Percentiles rank a stretch among this genome's conserved stretches.
These are phyloP conservation scores for Jatropha curcas DNA, from an alignment of 345 rosid genomes.

Conservation along the genomic window DNA sequence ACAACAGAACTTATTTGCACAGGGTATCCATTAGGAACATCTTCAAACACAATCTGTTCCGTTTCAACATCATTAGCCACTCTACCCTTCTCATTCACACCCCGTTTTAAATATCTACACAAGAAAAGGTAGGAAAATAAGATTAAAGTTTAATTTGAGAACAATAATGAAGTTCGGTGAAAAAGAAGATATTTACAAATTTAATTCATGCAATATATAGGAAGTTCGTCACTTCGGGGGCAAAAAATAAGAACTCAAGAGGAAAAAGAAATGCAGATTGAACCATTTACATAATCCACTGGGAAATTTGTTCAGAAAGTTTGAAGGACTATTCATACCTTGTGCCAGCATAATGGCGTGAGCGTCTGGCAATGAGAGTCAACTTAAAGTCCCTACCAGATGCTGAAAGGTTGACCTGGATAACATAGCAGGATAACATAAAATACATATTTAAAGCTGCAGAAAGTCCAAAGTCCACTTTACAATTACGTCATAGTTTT, in stretches of 20 bases:
- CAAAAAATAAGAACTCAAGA: not conserved
- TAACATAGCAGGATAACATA: constrained; percentile 23
- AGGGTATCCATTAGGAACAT: constrained; percentile 60
- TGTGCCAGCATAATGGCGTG: constrained; percentile 96
- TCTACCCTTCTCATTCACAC: constrained; percentile 91
- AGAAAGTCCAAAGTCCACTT: not conserved
- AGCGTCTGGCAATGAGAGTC: constrained; percentile 86
- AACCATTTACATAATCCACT: not conserved
- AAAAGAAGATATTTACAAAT: not conserved
- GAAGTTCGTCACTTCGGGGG: not conserved
- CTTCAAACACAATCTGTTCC: constrained; percentile 86
- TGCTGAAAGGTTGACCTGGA: constrained; percentile 68
- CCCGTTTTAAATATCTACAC: constrained; percentile 79
- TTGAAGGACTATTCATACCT: constrained; percentile 46
- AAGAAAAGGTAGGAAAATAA: constrained; percentile 23
- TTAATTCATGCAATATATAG: not conserved
- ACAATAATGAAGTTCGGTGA: not conserved
- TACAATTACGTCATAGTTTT: not conserved
- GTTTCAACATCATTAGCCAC: constrained; percentile 99
- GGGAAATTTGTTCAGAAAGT: constrained; percentile 3
- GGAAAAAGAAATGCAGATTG: not conserved
- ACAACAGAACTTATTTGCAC: constrained; percentile 84
- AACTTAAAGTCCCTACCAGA: constrained; percentile 60
- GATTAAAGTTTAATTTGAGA: constrained; percentile 9
- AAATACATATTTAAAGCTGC: constrained; percentile 5